Base-by-base conservation (phyloP, 208 protist genomes). In the Herpetomonas samuelpessoai region DNA sequence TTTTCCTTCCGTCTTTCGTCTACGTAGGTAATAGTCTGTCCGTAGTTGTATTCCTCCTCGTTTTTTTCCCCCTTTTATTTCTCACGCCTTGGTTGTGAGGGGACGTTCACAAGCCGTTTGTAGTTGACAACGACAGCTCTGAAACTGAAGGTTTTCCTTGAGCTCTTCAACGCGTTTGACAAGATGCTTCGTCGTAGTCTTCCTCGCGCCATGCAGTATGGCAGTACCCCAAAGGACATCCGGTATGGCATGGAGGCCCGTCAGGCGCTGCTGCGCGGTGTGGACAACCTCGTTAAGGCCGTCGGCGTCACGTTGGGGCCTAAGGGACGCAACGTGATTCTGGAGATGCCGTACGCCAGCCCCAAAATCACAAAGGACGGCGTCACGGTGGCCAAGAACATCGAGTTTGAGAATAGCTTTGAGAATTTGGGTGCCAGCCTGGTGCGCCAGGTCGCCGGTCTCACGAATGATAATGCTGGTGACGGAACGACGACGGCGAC, bases 361-460 rank as follows among this genome's bases (percentile, higher is more conserved):
- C 98, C 99, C 26, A 99, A 99, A 65, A 99, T 99, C 81, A 99
- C 99, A 44, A 99, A 99, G 86, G 99, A 99, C 64, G 99, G 99
- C 78, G 98, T 99, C 18, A 99, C 98, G 22, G 99, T 99, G 1
- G 99, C 98, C 25, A 99, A 99, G 87, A 73, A 88, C 50, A 98
- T 99, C 68, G 98, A 99, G 71, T 99, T 99, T 70, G 81, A 94
- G 64, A 93, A 99, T 81, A 93, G 86, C 59, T 98, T 95, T 60
- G 86, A 99, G 70, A 99, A 99, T 82, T 71, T 99, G 41, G 99
- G 98, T 50, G 99, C 98, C 0, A 97, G 97, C 68, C 79, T 99
- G 31, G 93, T 99, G 31, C 89, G 95, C 21, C 81, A 97, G 58
- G 97, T 98, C 16, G 97, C 97, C 3, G 96, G 82, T 29, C 95